Base-by-base conservation (phyloP, 1,284 basidiomycete genomes). In the Leucoagaricus sp. region DNA sequence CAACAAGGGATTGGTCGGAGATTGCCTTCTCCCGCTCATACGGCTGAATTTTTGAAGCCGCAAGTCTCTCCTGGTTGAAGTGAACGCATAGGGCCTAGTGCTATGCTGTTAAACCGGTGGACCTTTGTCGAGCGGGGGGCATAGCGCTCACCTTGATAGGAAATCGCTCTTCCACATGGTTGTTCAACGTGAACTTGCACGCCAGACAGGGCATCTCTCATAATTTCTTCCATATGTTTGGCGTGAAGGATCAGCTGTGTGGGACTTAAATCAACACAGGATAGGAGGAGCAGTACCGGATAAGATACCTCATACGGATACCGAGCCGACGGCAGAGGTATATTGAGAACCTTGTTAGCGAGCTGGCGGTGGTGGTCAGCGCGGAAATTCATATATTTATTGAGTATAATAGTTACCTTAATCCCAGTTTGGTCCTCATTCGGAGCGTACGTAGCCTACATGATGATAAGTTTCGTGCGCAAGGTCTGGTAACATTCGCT, bases 191-290 rank as follows among this genome's bases (percentile, higher is more conserved):
- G 28, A n/a, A 48, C 15, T 3, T 31, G 12, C 6, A n/a, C 46
- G 10, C 12, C 46, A 15, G 28, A 17, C n/a, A 48, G n/a, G 9
- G 28, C 46, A 15, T 48, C 46, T 31, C 19, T 48, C 46, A 48
- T 17, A 7, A 33, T 33, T 9, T 48, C 46, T 48, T 48, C 46
- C 29, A 48, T 48, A 26, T 48, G 46, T 48, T 29, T 29, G 46
- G 46, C 26, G 10, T 48, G 29, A 12, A 48, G 15, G 9, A 48
- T 29, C 15, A 48, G 8, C 46, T 48, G 15, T 21, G n/a, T n/a
- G 28, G 4, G 8, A 29, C 26, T 48, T 17, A n/a, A 19, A 23
- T 48, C 12, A 33, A 48, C 41, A 12, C 21, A 44, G 10, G 15
- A 10, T 2, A 12, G n/a, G n/a, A 4, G 46, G n/a, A n/a, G 12